A percentile compares a stretch with the other conserved stretches of the same genome.
Conservation (phyloP, 169 alveolate species). For the Babesia ovata region DNA sequence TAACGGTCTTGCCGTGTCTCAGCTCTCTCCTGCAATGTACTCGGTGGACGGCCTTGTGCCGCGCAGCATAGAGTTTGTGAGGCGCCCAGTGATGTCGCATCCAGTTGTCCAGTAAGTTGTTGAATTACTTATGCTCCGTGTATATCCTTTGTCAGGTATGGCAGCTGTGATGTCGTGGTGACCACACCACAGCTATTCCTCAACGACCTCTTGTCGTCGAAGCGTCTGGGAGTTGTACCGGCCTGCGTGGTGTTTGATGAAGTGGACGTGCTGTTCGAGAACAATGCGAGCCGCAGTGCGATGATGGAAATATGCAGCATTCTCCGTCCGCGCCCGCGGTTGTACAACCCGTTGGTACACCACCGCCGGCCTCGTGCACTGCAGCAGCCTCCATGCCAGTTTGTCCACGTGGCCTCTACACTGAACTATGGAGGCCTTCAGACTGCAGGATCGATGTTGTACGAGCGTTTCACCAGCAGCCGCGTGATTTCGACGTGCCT, state of each 20-base stretch:
- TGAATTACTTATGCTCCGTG: neutral
- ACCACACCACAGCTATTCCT: conserved; percentile 75
- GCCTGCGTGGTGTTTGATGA: conserved; percentile 77
- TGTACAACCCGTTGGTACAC: conserved; percentile 69
- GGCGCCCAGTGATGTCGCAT: conserved; percentile 45
- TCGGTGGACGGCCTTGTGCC: conserved; percentile 46
- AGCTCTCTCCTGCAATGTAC: neutral
- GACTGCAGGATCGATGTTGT: conserved; percentile 75
- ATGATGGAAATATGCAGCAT: conserved; percentile 70
- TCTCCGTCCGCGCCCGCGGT: conserved; percentile 72
- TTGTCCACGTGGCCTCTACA: conserved; percentile 73
- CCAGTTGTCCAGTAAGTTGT: conserved; percentile 54
- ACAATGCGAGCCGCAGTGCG: conserved; percentile 74
- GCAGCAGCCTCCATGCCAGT: conserved; percentile 69
- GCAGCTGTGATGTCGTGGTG: conserved; percentile 70
- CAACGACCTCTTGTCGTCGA: conserved; percentile 47
- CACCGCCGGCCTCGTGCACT: neutral
- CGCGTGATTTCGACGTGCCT: conserved; percentile 11
- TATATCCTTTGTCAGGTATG: conserved; percentile 53
- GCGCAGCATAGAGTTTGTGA: conserved; percentile 19
- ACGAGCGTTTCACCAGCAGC: conserved; percentile 72
- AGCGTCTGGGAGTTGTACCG: conserved; percentile 54
- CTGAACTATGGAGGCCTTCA: conserved; percentile 73
- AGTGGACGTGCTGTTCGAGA: conserved; percentile 74
- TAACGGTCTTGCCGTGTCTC: neutral